Percentiles rank a stretch among this genome's conserved stretches.
Conservation (phyloP, 176 grass and related monocot species). For the Musa itinerans region DNA sequence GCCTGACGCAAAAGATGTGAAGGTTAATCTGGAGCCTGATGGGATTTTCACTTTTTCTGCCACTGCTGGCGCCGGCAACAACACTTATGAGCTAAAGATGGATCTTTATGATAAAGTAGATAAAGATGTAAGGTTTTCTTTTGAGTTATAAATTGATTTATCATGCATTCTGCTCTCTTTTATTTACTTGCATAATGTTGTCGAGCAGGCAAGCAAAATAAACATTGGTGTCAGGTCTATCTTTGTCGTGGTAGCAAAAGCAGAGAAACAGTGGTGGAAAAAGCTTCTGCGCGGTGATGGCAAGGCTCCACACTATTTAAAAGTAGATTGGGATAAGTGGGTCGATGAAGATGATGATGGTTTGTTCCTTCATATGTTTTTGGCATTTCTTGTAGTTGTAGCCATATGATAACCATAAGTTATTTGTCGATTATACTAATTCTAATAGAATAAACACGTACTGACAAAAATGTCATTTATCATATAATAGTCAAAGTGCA, state of each 20-base stretch:
- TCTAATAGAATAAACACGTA: no score
- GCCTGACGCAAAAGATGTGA: slow-evolving; percentile 81
- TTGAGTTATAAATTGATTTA: background rate
- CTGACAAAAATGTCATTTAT: background rate
- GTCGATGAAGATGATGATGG: slow-evolving; percentile 90
- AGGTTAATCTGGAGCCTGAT: slow-evolving; percentile 76
- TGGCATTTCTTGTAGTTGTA: no score
- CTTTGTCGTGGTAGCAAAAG: slow-evolving; percentile 60
- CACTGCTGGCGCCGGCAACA: slow-evolving; percentile 47
- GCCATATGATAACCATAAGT: slow-evolving; percentile 28
- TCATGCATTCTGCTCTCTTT: background rate
- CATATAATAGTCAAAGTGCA: background rate
- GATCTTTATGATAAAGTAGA: slow-evolving; percentile 87
- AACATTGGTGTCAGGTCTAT: slow-evolving; percentile 65
- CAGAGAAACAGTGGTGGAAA: slow-evolving; percentile 79
- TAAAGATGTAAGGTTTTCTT: slow-evolving; percentile 41
- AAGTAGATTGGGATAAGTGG: slow-evolving; percentile 99
- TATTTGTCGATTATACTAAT: background rate
- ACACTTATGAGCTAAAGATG: slow-evolving; percentile 58
- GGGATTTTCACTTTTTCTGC: slow-evolving; percentile 84
- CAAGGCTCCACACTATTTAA: slow-evolving; percentile 62
- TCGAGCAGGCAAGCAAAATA: slow-evolving; percentile 70
- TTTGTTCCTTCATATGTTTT: no score
- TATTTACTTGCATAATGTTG: background rate
- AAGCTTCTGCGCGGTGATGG: slow-evolving; percentile 59